These are phyloP conservation scores for Ehretia macrophylla DNA, from an alignment of 257 asterid genomes.

Conservation along the genomic window DNA sequence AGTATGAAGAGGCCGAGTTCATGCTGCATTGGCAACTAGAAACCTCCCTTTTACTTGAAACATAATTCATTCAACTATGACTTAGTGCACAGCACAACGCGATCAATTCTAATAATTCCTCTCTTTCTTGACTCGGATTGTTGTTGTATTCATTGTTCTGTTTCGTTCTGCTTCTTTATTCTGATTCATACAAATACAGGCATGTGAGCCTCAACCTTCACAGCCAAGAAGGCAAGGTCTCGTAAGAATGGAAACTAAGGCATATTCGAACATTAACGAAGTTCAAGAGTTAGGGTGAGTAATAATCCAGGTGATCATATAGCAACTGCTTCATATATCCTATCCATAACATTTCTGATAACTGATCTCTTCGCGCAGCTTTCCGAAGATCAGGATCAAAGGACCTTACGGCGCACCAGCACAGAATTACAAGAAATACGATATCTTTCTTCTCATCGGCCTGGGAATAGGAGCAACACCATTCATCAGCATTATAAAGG, in stretches of 20 bases:
- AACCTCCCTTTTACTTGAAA: no score
- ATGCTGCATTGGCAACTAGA: no score
- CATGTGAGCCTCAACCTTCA: slow-evolving; percentile 46
- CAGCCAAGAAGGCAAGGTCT: slow-evolving; percentile 49
- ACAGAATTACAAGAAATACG: slow-evolving; percentile 80
- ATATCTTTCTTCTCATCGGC: slow-evolving; percentile 74
- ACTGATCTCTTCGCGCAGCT: slow-evolving; percentile 33
- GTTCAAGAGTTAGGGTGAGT: slow-evolving; percentile 53
- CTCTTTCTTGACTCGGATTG: no score
- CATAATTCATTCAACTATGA: no score
- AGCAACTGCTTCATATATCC: neutral
- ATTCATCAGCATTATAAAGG: no score
- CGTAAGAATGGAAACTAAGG: slow-evolving; percentile 68
- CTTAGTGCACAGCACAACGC: no score
- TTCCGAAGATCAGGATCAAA: slow-evolving; percentile 58
- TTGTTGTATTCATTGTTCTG: neutral
- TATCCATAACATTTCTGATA: neutral
- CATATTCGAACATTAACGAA: slow-evolving; percentile 33
- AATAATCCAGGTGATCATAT: neutral
- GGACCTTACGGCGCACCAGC: slow-evolving; percentile 99
- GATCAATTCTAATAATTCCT: no score
- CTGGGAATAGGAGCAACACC: slow-evolving; percentile 97
- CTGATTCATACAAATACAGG: slow-evolving; percentile 31
- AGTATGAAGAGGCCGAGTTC: no score
- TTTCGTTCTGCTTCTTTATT: neutral